phyloP scores from a whole-genome alignment of 805 yeast species.

The Grigorovia humatica region DNA sequence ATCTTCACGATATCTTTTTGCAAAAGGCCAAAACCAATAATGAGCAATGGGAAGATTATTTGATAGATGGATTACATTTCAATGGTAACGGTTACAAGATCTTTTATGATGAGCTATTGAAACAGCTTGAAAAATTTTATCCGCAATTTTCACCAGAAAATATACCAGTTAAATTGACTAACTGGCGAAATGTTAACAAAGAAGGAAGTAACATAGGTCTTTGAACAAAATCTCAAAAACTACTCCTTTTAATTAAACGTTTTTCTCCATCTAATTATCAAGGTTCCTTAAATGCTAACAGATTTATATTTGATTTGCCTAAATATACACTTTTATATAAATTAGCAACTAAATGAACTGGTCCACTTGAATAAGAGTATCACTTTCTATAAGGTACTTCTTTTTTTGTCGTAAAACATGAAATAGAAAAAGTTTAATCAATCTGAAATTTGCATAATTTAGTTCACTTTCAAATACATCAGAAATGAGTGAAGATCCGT shows the following conservation, averaged over 20 bases:
- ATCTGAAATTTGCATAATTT: no score
- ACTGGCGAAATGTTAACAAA: conserved; percentile 31
- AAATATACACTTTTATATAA: no score
- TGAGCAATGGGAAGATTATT: conserved; percentile 32
- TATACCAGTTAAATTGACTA: conserved; percentile 30
- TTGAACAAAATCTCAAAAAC: not conserved
- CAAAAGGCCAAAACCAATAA: conserved; percentile 32
- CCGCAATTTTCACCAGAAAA: conserved; percentile 41
- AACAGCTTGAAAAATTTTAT: conserved; percentile 31
- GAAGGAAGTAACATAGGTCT: conserved; percentile 16
- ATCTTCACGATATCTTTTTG: conserved; percentile 38
- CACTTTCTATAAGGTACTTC: no score
- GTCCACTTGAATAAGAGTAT: no score
- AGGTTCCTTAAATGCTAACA: no score
- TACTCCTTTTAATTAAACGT: no score
- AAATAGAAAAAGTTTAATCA: no score
- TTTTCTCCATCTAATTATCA: no score
- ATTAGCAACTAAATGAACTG: no score
- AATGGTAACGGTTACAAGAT: conserved; percentile 43
- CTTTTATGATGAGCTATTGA: conserved; percentile 35
- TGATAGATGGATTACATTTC: conserved; percentile 53
- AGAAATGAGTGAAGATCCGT: not conserved
- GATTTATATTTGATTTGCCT: no score
- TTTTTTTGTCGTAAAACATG: no score
- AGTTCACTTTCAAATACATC: no score